Conservation (phyloP, 169 alveolate species). For the Cryptosporidium tyzzeri region DNA sequence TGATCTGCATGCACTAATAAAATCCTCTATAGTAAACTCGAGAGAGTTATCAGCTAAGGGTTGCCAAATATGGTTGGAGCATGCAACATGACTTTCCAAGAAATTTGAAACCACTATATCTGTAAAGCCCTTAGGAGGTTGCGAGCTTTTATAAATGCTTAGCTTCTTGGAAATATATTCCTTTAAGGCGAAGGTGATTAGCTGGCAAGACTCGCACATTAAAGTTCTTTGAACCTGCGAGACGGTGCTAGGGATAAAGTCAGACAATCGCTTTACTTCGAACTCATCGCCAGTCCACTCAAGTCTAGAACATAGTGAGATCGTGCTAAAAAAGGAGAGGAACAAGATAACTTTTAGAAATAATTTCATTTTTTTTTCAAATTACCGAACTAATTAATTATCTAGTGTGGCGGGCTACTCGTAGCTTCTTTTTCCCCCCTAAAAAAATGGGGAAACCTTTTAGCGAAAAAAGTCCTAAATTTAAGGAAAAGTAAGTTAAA, state of each 20-base stretch:
- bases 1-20: constrained; percentile 40
- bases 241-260: not conserved
- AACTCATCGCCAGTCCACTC: constrained; percentile 71
- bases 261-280: constrained; percentile 17
- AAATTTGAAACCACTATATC: constrained; percentile 53
- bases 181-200: constrained; percentile 44
- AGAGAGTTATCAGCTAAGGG: constrained; percentile 67
- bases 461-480: not conserved
- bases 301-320: constrained; percentile 17
- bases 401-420: not conserved
- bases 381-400: not conserved
- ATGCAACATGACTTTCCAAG: constrained; percentile 70
- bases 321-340: not conserved
- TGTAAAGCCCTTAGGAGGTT: constrained; percentile 66
- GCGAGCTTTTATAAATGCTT: constrained; percentile 30
- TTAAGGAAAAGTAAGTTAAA: not conserved
- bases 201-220: constrained; percentile 64
- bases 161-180: constrained; percentile 15
- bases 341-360: not conserved
- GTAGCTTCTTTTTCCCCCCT: not conserved
- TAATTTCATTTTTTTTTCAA: constrained; percentile 8
- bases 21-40: constrained; percentile 50
- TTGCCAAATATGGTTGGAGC: constrained; percentile 70
- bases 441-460: not conserved
- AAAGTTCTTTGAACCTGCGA: constrained; percentile 9